Conservation (phyloP, 2,329 filamentous ascomycete genomes). For the Calonectria honghensis region DNA sequence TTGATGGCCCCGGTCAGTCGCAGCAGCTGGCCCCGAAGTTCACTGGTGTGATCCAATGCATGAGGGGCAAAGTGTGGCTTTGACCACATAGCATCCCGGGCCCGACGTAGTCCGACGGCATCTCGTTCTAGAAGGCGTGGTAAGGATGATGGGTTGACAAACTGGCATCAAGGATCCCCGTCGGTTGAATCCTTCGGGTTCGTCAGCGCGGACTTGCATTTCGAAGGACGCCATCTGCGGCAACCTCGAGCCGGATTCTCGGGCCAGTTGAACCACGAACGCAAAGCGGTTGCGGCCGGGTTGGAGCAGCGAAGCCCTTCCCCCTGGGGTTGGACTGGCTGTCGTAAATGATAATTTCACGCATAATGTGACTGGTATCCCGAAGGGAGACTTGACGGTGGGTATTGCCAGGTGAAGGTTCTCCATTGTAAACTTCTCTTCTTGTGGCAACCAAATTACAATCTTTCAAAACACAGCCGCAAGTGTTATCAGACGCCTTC, state of each 20-base stretch:
- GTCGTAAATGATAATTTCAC: slow-evolving; percentile 21
- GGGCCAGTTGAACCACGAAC: neutral
- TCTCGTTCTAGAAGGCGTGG: neutral
- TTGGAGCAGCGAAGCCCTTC: neutral
- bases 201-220: neutral
- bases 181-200: neutral
- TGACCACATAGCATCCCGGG: neutral
- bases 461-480: slow-evolving; percentile 31
- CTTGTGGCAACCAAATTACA: slow-evolving; percentile 20
- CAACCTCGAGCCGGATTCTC: neutral
- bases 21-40: neutral
- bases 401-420: neutral
- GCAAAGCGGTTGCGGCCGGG: neutral
- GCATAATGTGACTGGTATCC: slow-evolving; percentile 32
- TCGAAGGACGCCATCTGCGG: slow-evolving; percentile 2
- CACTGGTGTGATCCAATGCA: neutral
- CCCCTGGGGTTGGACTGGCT: neutral
- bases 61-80: neutral
- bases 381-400: neutral
- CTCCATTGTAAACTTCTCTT: neutral
- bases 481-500: slow-evolving; percentile 36
- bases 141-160: neutral
- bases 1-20: neutral
- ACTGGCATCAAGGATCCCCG: neutral
- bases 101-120: neutral